Conservation (phyloP, 2,329 filamentous ascomycete genomes). For the Trichophyton benhamiae region DNA sequence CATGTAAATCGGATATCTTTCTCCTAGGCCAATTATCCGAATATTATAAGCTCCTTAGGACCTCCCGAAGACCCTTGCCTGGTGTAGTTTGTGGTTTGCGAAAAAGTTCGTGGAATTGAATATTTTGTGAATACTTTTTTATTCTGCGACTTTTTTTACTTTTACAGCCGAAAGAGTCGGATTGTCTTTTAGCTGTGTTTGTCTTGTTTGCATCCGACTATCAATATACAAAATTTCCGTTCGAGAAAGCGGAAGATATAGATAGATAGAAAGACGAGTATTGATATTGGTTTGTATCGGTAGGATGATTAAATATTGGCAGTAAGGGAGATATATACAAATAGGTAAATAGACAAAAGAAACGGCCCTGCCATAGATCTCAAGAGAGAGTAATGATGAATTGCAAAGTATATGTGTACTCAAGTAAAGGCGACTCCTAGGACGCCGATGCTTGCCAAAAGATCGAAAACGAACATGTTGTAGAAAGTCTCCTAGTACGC, state of each 20-base stretch:
- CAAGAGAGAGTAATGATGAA: not conserved
- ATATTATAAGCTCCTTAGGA: not conserved
- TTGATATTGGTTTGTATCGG: not conserved
- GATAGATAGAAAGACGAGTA: too few species aligned
- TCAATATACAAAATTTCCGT: not conserved
- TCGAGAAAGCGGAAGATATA: not conserved
- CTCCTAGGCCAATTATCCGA: not conserved
- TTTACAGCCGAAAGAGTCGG: too few species aligned
- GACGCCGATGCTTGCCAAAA: conserved; percentile 4
- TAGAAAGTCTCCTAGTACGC: not conserved
- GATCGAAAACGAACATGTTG: not conserved
- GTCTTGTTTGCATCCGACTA: not conserved
- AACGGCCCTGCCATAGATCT: not conserved
- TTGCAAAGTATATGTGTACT: not conserved
- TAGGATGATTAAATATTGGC: too few species aligned
- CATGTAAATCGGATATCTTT: not conserved
- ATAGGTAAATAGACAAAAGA: not conserved
- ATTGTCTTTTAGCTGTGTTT: not conserved
- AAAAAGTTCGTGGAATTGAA: not conserved
- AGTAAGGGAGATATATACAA: not conserved
- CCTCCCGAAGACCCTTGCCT: not conserved
- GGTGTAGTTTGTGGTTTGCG: not conserved
- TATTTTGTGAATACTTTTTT: not conserved
- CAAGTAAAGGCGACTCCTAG: conserved; percentile 2
- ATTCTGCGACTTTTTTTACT: not conserved